These are phyloP conservation scores for Penicillium parvum DNA, from an alignment of 495 filamentous ascomycete genomes.

Conservation along the genomic window DNA sequence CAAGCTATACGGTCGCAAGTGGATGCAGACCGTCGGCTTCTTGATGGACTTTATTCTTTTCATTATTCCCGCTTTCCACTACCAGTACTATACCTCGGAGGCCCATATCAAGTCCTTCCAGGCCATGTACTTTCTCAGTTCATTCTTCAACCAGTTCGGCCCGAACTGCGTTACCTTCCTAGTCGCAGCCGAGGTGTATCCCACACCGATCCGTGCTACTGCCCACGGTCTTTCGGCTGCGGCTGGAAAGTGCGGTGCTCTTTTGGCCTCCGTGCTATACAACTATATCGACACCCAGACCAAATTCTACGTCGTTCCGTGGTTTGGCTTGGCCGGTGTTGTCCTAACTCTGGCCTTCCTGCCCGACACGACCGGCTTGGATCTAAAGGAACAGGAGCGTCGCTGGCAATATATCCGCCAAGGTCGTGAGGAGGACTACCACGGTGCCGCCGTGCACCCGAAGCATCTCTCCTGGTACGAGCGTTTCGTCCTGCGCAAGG, in stretches of 20 bases:
- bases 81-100: slow-evolving; percentile 64
- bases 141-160: slow-evolving; percentile 96
- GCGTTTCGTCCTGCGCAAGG: slow-evolving; percentile 56
- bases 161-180: slow-evolving; percentile 91
- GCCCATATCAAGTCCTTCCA: slow-evolving; percentile 74
- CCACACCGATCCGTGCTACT: slow-evolving; percentile 82
- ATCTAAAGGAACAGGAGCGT: slow-evolving; percentile 91
- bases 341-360: slow-evolving; percentile 75
- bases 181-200: slow-evolving; percentile 86
- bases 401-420: slow-evolving; percentile 75
- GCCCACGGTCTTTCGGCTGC: slow-evolving; percentile 88
- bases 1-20: slow-evolving; percentile 87
- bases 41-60: slow-evolving; percentile 82
- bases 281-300: slow-evolving; percentile 76
- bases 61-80: slow-evolving; percentile 78
- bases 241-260: slow-evolving; percentile 76
- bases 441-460: slow-evolving; percentile 82
- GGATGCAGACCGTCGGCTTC: slow-evolving; percentile 90
- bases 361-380: slow-evolving; percentile 87
- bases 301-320: slow-evolving; percentile 85
- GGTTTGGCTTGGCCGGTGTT: slow-evolving; percentile 84
- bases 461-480: slow-evolving; percentile 82
- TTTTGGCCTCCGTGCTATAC: slow-evolving; percentile 78
- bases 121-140: slow-evolving; percentile 86
- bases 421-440: slow-evolving; percentile 73